Evolutionary conservation across 805 yeast species (phyloP).

Genomic region (Suhomyces kilbournensis): DNA sequence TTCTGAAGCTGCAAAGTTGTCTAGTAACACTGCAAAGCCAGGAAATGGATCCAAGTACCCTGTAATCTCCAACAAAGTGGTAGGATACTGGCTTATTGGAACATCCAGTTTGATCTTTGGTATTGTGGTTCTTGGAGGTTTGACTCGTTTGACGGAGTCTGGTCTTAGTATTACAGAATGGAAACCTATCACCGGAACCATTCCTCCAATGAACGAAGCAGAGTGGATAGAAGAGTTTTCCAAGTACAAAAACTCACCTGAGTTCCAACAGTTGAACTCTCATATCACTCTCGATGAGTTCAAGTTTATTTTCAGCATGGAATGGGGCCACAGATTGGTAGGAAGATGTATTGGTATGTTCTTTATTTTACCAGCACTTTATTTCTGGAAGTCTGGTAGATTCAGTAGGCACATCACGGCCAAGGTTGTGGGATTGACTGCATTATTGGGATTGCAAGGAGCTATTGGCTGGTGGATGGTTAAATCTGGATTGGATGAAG

Average conservation of each 20-base stretch:
- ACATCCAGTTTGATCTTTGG: constrained; percentile 89
- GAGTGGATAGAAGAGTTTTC: constrained; percentile 87
- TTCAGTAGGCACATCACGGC: constrained; percentile 66
- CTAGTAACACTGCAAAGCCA: background rate
- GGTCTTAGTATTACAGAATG: constrained; percentile 97
- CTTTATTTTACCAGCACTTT: constrained; percentile 80
- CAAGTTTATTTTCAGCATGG: constrained; percentile 94
- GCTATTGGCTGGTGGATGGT: constrained; percentile 99
- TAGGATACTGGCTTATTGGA: constrained; percentile 86
- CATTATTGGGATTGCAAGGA: constrained; percentile 87
- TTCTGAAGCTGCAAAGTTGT: background rate
- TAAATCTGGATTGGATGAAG: constrained; percentile 84
- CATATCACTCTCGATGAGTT: constrained; percentile 88
- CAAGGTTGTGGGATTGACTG: constrained; percentile 69
- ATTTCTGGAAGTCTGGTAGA: constrained; percentile 64
- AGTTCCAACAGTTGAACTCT: constrained; percentile 83
- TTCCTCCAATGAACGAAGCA: constrained; percentile 78
- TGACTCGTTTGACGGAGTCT: constrained; percentile 92
- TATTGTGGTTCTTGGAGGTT: constrained; percentile 93
- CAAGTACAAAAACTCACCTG: constrained; percentile 84
- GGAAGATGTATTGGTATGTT: constrained; percentile 88
- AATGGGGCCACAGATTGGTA: constrained; percentile 92
- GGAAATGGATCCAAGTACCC: constrained; percentile 5
- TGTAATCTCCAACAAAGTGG: constrained; percentile 32
- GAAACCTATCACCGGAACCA: constrained; percentile 94